A percentile compares a stretch with the other conserved stretches of the same genome.
Conservation (phyloP, 768 basidiomycete species). For the Mrakia gelida region DNA sequence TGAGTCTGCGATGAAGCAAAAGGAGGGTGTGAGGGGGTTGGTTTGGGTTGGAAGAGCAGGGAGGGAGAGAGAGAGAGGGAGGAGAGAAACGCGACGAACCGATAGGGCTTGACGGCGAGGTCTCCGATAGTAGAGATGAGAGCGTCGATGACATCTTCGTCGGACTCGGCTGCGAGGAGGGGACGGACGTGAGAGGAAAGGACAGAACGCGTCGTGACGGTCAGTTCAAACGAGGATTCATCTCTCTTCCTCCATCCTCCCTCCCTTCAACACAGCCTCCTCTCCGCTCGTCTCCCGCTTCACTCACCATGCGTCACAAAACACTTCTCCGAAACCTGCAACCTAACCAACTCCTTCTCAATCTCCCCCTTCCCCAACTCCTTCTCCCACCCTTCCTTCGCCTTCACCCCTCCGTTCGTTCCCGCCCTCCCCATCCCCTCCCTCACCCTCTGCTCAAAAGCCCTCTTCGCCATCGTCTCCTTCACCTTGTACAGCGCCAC, state of each 20-base stretch:
- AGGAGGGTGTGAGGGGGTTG: neutral
- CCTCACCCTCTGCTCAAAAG: conserved; percentile 38
- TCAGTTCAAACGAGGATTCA: too few species aligned
- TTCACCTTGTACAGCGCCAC: conserved; percentile 39
- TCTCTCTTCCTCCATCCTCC: too few species aligned
- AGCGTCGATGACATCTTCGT: neutral
- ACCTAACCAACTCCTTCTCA: conserved; percentile 40
- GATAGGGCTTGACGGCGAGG: neutral
- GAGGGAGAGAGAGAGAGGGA: neutral
- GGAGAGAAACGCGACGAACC: neutral
- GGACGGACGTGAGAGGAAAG: neutral
- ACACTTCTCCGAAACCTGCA: conserved; percentile 40
- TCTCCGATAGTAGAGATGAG: conserved; percentile 1
- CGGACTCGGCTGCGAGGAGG: neutral
- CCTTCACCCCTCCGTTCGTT: conserved; percentile 1
- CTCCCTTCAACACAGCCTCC: neutral
- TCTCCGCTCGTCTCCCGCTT: neutral
- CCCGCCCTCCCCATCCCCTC: conserved; percentile 34
- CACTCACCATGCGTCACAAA: conserved; percentile 42
- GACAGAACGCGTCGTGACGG: neutral
- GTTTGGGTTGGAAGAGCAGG: neutral
- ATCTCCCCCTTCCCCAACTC: conserved; percentile 31
- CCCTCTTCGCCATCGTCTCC: conserved; percentile 37
- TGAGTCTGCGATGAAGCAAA: conserved; percentile 36
- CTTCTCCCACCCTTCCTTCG: conserved; percentile 33